Conservation (phyloP, 2,329 filamentous ascomycete genomes). For the Didymella pomorum region DNA sequence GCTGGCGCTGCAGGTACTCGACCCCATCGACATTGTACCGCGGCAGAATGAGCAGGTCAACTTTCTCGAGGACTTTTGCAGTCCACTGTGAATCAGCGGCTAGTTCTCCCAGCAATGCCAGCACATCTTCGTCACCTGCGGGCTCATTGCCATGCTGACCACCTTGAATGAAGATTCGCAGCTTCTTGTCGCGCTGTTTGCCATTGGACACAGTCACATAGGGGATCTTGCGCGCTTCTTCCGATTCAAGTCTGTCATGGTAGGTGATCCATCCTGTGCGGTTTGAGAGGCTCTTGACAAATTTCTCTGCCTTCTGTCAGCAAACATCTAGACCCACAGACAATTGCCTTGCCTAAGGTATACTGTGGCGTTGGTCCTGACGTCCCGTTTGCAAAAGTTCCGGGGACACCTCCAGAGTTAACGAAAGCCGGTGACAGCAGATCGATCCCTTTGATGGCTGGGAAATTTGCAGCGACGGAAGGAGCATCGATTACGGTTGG, state of each 20-base stretch:
- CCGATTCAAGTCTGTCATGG: conserved; percentile 25
- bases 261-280: conserved; percentile 36
- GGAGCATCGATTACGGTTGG: neutral
- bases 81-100: conserved; percentile 36
- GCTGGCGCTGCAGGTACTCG: conserved; percentile 32
- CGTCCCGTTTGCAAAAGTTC: neutral
- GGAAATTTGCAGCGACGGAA: conserved; percentile 1
- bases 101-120: conserved; percentile 41
- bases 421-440: conserved; percentile 1
- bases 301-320: conserved; percentile 7
- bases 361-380: conserved; percentile 3
- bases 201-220: conserved; percentile 30
- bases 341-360: neutral
- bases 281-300: conserved; percentile 7
- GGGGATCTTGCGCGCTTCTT: conserved; percentile 36
- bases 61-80: conserved; percentile 29
- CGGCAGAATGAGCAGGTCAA: conserved; percentile 36
- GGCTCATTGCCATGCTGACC: conserved; percentile 44
- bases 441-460: neutral
- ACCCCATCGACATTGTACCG: conserved; percentile 44
- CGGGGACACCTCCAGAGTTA: neutral
- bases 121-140: conserved; percentile 39
- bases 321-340: too few species aligned
- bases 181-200: conserved; percentile 21
- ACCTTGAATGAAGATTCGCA: conserved; percentile 42